Base-by-base conservation (phyloP, 148 eudicot genomes). In the Euryodendron excelsum region DNA sequence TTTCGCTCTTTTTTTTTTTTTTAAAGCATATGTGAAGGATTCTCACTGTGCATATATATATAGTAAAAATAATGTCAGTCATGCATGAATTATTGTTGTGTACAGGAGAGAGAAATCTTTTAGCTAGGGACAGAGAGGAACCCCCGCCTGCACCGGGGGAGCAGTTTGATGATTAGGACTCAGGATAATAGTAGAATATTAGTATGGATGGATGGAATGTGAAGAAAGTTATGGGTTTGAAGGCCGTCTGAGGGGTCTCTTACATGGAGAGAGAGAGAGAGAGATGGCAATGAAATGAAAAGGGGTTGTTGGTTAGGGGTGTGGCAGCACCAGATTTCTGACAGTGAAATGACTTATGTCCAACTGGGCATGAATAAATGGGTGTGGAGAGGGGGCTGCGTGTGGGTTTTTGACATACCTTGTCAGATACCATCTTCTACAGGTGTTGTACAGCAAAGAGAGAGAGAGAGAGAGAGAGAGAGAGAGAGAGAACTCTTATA, bases 121-220 rank as follows among this genome's bases (percentile, higher is more conserved):
- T n/a, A n/a, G n/a, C n/a, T n/a, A n/a, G n/a, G n/a, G 56, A 74
- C 11, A 47, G 73, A 9, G 13, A 9, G n/a, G 25, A 55, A 0
- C 78, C 80, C 85, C 88, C 85, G 86, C 73, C 58, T 66, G 82
- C 52, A 82, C 81, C 88, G 85, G 88, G 85, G 85, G 85, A 85
- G 88, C 85, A 85, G 78, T 83, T 85, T 80, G 80, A 85, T 82
- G 84, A 80, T 85, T 77, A 64, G 75, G 69, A 76, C 5, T 18
- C 36, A 50, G 17, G 36, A 76, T 76, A 74, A 64, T 79, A 66
- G 45, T 63, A 76, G 50, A 76, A 63, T 76, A 76, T 34, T 18
- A 33, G n/a, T 34, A 4, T 25, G 79, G 82, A 72, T 77, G 81
- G 82, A 75, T 72, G 81, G 80, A 82, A 73, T 79, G 83, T 82